These are phyloP conservation scores for Acacia pycnantha DNA, from an alignment of 331 rosid genomes.

Conservation along the genomic window DNA sequence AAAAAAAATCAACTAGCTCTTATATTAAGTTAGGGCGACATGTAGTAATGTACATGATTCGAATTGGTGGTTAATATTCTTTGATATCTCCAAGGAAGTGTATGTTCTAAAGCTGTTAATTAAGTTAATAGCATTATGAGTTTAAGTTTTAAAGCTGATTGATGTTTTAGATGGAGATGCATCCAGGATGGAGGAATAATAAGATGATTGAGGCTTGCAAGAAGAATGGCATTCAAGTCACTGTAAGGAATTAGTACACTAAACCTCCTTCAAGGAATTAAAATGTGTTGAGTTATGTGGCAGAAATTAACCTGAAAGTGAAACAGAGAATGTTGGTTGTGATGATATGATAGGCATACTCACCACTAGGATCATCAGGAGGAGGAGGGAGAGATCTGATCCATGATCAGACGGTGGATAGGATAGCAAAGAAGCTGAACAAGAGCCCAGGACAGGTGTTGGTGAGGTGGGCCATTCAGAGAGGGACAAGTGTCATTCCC, in stretches of 20 bases:
- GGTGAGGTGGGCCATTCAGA: constrained; percentile 54
- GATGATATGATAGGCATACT: constrained; percentile 42
- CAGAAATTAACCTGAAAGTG: no score
- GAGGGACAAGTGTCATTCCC: constrained; percentile 60
- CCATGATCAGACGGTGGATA: constrained; percentile 44
- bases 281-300: background rate
- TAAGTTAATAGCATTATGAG: background rate
- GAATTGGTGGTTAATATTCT: background rate
- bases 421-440: constrained; percentile 51
- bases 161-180: constrained; percentile 52
- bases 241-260: constrained; percentile 34
- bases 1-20: no score
- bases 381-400: constrained; percentile 48
- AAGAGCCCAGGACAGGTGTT: constrained; percentile 52
- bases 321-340: background rate
- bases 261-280: background rate
- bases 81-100: background rate
- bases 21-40: no score
- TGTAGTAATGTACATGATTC: no score
- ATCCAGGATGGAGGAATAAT: constrained; percentile 64
- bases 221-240: constrained; percentile 54
- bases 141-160: background rate
- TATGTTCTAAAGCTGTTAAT: background rate
- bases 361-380: constrained; percentile 45
- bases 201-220: constrained; percentile 59